Evolutionary conservation across 1,284 basidiomycete species (phyloP).

Genomic region (Sporisorium exsertum): DNA sequence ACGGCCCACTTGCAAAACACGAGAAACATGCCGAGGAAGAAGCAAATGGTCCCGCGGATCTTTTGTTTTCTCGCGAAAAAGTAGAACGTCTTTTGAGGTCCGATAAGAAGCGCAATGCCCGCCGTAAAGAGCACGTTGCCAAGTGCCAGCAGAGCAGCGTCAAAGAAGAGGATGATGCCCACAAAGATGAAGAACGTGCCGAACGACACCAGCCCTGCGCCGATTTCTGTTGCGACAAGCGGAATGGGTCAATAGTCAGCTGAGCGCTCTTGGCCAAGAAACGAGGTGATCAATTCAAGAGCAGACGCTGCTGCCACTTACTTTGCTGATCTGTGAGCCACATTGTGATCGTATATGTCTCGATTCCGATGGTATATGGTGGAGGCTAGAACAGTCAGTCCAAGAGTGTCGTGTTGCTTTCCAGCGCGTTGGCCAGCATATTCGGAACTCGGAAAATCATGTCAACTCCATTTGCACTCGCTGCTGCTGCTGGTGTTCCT

Average conservation of each 20-base stretch:
- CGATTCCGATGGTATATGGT: slow-evolving; percentile 1
- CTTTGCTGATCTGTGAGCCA: slow-evolving; percentile 69
- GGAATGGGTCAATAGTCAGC: not conserved
- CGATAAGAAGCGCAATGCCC: slow-evolving; percentile 68
- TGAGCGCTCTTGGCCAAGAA: too few relatives aligned
- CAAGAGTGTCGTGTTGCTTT: not conserved
- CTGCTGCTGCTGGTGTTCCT: not conserved
- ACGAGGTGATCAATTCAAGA: not conserved
- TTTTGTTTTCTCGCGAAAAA: slow-evolving; percentile 98
- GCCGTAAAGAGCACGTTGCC: slow-evolving; percentile 77
- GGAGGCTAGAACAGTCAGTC: slow-evolving; percentile 4
- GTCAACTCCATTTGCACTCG: not conserved
- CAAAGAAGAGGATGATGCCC: slow-evolving; percentile 95
- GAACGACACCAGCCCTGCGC: slow-evolving; percentile 94
- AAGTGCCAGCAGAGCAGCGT: slow-evolving; percentile 93
- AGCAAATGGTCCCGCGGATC: slow-evolving; percentile 79
- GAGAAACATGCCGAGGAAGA: slow-evolving; percentile 67
- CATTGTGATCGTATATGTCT: slow-evolving; percentile 41
- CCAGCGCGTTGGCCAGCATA: not conserved
- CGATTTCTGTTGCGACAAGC: slow-evolving; percentile 59
- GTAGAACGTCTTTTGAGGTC: slow-evolving; percentile 86
- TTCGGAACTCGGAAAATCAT: not conserved
- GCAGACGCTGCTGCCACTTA: slow-evolving; percentile 24
- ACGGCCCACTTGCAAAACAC: slow-evolving; percentile 94
- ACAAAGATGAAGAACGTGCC: slow-evolving; percentile 95